phyloP scores from a whole-genome alignment of 2,329 filamentous ascomycete species.

The Xylogone sp. region DNA sequence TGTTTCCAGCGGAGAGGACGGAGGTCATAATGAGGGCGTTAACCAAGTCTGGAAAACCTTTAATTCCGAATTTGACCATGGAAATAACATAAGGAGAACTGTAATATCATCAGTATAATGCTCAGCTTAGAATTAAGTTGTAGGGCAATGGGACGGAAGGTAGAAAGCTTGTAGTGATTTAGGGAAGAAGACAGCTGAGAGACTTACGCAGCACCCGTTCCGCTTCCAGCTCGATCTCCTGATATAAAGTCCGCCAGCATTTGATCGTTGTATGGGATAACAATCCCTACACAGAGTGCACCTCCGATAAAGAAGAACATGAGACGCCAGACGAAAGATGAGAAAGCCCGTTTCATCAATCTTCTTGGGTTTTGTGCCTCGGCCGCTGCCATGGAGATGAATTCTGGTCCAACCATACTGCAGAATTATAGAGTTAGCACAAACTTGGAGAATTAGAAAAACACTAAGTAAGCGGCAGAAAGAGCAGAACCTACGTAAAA shows the following conservation, averaged over 20 bases:
- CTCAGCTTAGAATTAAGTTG: no score
- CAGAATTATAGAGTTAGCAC: slow-evolving; percentile 65
- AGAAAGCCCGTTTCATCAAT: slow-evolving; percentile 64
- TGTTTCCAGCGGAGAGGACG: slow-evolving; percentile 56
- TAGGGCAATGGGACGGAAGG: no score
- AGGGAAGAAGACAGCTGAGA: neutral
- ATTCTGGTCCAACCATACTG: slow-evolving; percentile 60
- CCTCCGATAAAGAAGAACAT: slow-evolving; percentile 67
- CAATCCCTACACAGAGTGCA: slow-evolving; percentile 59
- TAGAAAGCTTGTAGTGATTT: no score
- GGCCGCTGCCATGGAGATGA: slow-evolving; percentile 65
- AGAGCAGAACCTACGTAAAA: slow-evolving; percentile 46
- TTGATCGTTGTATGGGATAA: slow-evolving; percentile 60
- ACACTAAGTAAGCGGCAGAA: neutral
- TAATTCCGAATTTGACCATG: slow-evolving; percentile 62
- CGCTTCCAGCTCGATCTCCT: slow-evolving; percentile 44
- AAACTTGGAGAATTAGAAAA: slow-evolving; percentile 48
- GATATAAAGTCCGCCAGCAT: slow-evolving; percentile 48
- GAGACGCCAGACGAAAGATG: slow-evolving; percentile 68
- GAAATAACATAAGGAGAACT: slow-evolving; percentile 41
- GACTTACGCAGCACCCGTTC: slow-evolving; percentile 36
- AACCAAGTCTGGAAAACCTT: slow-evolving; percentile 60
- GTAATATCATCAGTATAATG: no score
- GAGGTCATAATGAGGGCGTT: slow-evolving; percentile 66
- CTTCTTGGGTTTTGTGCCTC: slow-evolving; percentile 60